A percentile compares a stretch with the other conserved stretches of the same genome.
Conservation (phyloP, 1,139 yeast species). For the Nakaseomyces nivariensis region DNA sequence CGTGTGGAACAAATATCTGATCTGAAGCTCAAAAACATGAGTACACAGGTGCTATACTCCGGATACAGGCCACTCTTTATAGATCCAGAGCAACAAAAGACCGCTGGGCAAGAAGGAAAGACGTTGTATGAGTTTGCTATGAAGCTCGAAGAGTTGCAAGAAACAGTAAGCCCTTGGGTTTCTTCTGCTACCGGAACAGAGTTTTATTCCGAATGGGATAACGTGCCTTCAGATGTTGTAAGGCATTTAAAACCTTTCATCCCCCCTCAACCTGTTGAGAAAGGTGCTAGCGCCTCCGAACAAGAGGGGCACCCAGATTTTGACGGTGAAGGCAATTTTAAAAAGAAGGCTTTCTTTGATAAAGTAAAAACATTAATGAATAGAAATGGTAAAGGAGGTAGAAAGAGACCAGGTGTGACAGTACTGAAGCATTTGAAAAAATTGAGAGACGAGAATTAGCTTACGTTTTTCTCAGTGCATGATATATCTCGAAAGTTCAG, state of each 20-base stretch:
- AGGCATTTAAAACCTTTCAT: constrained; percentile 22
- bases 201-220: constrained; percentile 28
- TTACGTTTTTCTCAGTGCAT: not conserved
- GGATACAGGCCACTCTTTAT: constrained; percentile 28
- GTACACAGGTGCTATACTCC: constrained; percentile 20
- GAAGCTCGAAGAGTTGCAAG: constrained; percentile 23
- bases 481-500: too few species aligned
- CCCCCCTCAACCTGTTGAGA: constrained; percentile 6
- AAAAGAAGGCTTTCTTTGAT: constrained; percentile 4
- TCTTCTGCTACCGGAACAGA: constrained; percentile 28
- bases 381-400: constrained; percentile 10
- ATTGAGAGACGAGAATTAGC: not conserved
- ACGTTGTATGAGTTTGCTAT: constrained; percentile 26
- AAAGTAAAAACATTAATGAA: constrained; percentile 8
- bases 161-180: constrained; percentile 22
- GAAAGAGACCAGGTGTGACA: constrained; percentile 10
- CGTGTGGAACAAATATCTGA: constrained; percentile 22
- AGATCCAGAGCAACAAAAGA: constrained; percentile 10
- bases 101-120: constrained; percentile 6
- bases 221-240: constrained; percentile 23
- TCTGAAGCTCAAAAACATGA: constrained; percentile 18
- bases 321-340: constrained; percentile 8
- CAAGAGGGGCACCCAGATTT: constrained; percentile 7
- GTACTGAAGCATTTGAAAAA: constrained; percentile 1
- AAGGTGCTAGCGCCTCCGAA: constrained; percentile 3